Evolutionary conservation across 768 basidiomycete species (phyloP).

Genomic region (Collybia sordida): DNA sequence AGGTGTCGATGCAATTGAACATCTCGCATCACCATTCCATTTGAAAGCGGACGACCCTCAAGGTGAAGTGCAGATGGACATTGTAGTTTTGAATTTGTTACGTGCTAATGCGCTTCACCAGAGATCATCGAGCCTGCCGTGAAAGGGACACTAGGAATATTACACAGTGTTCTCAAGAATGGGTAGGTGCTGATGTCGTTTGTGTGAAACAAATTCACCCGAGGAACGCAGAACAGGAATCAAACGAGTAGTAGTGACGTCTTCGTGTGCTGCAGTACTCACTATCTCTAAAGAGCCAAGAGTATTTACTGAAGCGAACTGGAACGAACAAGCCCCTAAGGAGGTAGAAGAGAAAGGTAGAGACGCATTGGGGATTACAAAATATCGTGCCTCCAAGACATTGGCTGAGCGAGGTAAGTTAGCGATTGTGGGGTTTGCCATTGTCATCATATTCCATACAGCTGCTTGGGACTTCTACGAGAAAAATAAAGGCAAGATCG

Average conservation of each 20-base stretch:
- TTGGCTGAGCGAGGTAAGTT: constrained; percentile 57
- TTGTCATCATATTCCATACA: constrained; percentile 10
- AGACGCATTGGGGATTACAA: constrained; percentile 34
- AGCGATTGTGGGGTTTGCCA: not conserved
- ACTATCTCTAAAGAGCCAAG: constrained; percentile 19
- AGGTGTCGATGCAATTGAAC: constrained; percentile 62
- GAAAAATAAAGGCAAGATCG: constrained; percentile 38
- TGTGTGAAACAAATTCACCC: not conserved
- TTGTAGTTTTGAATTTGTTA: not conserved
- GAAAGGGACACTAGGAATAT: constrained; percentile 62
- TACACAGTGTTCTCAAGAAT: constrained; percentile 57
- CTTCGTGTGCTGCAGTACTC: constrained; percentile 54
- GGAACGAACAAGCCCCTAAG: constrained; percentile 53
- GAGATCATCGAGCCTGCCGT: constrained; percentile 73
- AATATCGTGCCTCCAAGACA: constrained; percentile 64
- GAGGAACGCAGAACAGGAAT: constrained; percentile 39
- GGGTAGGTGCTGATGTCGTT: constrained; percentile 29
- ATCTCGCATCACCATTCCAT: constrained; percentile 62
- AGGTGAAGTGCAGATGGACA: too few species aligned
- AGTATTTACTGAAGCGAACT: constrained; percentile 51
- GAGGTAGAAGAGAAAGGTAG: constrained; percentile 49
- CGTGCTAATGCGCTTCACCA: constrained; percentile 17
- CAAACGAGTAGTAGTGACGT: constrained; percentile 70
- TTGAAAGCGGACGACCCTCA: constrained; percentile 37
- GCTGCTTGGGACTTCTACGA: constrained; percentile 44